These are phyloP conservation scores for Curvularia verruculosa DNA, from an alignment of 2,329 filamentous ascomycete genomes.

Conservation along the genomic window DNA sequence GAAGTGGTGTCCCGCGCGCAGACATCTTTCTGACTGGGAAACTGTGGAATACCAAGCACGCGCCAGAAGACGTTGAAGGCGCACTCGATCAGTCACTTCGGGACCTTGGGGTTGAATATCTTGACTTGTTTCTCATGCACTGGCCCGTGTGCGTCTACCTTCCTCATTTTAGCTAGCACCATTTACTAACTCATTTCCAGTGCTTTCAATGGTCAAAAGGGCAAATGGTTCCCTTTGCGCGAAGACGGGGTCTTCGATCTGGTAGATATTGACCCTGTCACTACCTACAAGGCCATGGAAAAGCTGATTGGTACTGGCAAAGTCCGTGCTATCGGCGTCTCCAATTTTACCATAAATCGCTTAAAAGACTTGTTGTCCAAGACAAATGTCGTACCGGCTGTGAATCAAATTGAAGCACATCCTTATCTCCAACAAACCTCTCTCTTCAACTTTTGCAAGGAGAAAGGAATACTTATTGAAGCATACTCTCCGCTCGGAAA, in stretches of 20 bases:
- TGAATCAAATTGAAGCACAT: conserved; percentile 83
- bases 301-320: conserved; percentile 70
- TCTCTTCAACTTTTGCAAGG: conserved; percentile 70
- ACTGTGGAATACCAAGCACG: conserved; percentile 79
- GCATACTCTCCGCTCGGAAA: conserved; percentile 75
- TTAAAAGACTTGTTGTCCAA: conserved; percentile 72
- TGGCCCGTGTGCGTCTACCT: conserved; percentile 55
- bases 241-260: conserved; percentile 69
- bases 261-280: conserved; percentile 77
- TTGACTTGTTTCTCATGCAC: conserved; percentile 72
- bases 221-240: conserved; percentile 40
- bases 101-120: conserved; percentile 66
- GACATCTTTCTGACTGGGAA: conserved; percentile 79
- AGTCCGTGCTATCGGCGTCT: conserved; percentile 79
- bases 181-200: conserved; percentile 2
- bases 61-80: conserved; percentile 61
- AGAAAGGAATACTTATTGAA: conserved; percentile 74
- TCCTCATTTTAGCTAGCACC: background rate
- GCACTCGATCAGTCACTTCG: conserved; percentile 65
- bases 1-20: conserved; percentile 65
- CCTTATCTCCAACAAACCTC: conserved; percentile 43
- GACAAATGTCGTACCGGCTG: conserved; percentile 66
- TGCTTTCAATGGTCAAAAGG: conserved; percentile 36
- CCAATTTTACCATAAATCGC: conserved; percentile 80
- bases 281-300: conserved; percentile 75